These are phyloP conservation scores for Dactylis glomerata DNA, from an alignment of 176 grass and related monocot species.

Conservation along the genomic window DNA sequence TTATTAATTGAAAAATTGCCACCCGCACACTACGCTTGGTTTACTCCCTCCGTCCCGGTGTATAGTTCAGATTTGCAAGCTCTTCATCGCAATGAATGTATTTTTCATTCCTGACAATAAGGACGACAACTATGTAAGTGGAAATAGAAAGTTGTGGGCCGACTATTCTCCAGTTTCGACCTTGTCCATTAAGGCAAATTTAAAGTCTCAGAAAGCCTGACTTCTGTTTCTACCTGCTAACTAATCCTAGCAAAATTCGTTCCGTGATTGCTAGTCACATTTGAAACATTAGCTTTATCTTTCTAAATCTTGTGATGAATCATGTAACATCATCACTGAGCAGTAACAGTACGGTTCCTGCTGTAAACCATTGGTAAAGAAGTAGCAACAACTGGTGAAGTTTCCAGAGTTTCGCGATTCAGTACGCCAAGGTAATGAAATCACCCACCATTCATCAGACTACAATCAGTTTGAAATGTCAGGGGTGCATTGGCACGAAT, in stretches of 20 bases:
- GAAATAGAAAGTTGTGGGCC: background rate
- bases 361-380: background rate
- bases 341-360: background rate
- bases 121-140: background rate
- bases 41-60: too few relatives aligned
- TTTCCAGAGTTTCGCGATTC: background rate
- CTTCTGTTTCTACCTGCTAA: background rate
- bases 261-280: background rate
- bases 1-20: too few relatives aligned
- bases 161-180: background rate
- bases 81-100: too few relatives aligned
- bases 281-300: background rate
- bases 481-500: constrained; percentile 12
- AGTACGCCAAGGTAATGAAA: background rate
- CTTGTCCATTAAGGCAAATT: background rate
- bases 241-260: background rate
- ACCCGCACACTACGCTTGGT: too few relatives aligned
- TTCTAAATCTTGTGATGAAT: background rate
- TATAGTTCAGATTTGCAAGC: too few relatives aligned
- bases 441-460: background rate
- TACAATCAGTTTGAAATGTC: background rate
- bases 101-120: too few relatives aligned
- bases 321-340: background rate
- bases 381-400: background rate
- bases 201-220: background rate